Percentiles rank a stretch among this genome's conserved stretches.
Conservation (phyloP, 2,329 filamentous ascomycete species). For the Claviceps sp. region DNA sequence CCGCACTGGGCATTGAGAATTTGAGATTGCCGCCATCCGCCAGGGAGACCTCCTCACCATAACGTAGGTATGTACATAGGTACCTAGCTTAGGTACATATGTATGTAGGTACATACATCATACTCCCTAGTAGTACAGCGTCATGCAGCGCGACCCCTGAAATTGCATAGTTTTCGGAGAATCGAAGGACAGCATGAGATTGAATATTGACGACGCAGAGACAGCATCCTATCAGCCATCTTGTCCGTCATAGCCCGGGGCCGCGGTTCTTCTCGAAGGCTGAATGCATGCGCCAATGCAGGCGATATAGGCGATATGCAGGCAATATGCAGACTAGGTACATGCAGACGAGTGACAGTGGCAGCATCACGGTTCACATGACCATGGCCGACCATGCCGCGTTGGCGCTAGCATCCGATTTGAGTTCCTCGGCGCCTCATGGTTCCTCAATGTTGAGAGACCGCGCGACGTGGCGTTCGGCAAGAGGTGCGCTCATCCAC, state of each 20-base stretch:
- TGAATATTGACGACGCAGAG: not conserved
- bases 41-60: not conserved
- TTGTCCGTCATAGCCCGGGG: not conserved
- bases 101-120: too few relatives aligned
- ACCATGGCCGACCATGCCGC: slow-evolving; percentile 13
- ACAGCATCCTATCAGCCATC: not conserved
- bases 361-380: too few relatives aligned
- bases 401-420: slow-evolving; percentile 15
- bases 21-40: not conserved
- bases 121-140: too few relatives aligned
- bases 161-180: too few relatives aligned
- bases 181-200: too few relatives aligned
- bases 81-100: too few relatives aligned
- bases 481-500: not conserved
- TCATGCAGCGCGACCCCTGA: too few relatives aligned
- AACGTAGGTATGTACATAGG: not conserved
- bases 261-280: slow-evolving; percentile 5
- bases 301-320: not conserved
- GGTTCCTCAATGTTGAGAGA: not conserved
- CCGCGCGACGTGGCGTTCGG: slow-evolving; percentile 5
- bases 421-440: slow-evolving; percentile 6
- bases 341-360: not conserved
- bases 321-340: slow-evolving; percentile 2
- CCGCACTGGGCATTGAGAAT: not conserved
- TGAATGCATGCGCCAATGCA: not conserved